Conservation (phyloP, 805 yeast species). For the Sungouiella blattae region DNA sequence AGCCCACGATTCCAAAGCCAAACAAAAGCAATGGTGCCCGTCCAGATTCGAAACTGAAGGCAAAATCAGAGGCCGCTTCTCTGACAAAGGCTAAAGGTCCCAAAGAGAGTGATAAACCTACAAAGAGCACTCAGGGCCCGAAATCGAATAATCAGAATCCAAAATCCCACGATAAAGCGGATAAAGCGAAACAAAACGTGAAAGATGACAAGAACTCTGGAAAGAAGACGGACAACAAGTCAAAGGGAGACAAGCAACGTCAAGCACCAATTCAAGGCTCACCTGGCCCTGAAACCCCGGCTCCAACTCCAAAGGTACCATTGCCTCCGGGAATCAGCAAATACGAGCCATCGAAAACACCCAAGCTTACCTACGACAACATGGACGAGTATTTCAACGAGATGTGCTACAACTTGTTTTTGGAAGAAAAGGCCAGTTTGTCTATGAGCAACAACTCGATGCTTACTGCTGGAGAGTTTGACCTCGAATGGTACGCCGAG, state of each 20-base stretch:
- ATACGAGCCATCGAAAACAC: slow-evolving; percentile 32
- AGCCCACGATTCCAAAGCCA: neutral
- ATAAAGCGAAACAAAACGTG: neutral
- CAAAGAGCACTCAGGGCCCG: neutral
- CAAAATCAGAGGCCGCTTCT: slow-evolving; percentile 1
- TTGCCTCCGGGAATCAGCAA: slow-evolving; percentile 28
- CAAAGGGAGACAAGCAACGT: neutral
- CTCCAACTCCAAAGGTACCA: neutral
- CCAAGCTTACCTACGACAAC: slow-evolving; percentile 46
- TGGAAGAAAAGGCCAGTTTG: slow-evolving; percentile 50
- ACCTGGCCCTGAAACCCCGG: no score
- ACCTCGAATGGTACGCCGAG: slow-evolving; percentile 49
- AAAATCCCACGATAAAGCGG: neutral
- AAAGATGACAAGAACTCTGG: neutral
- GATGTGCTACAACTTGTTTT: slow-evolving; percentile 57
- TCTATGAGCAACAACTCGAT: slow-evolving; percentile 38
- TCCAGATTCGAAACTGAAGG: neutral
- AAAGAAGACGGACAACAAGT: neutral
- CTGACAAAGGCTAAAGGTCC: no score
- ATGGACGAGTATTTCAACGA: slow-evolving; percentile 53
- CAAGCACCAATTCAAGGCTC: neutral
- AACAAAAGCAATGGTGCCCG: no score
- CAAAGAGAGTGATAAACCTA: no score
- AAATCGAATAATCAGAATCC: neutral
- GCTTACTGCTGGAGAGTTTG: slow-evolving; percentile 38